Evolutionary conservation across 202 grass and related monocot genomes (phyloP), one percentile per base, ranked within the genome.

Genomic region (Dendrocalamus latiflorus): DNA sequence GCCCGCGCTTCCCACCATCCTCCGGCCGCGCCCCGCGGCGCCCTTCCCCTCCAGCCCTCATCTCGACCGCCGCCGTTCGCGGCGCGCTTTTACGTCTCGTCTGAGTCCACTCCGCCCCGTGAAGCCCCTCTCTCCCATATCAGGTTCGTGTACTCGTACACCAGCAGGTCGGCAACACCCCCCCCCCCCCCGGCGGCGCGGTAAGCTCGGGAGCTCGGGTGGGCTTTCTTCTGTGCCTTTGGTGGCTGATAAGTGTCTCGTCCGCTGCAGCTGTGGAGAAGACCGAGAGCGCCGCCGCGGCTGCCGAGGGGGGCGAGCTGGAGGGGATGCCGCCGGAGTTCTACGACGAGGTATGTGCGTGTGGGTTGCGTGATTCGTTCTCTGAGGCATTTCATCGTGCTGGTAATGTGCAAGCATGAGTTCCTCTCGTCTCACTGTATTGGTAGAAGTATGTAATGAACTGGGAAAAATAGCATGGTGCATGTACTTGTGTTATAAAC

Each of bases 281-380:
- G 48, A 79, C 30, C 13, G 72, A 83, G 28, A 81, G 56, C 20
- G 80, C 74, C 18, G 55, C 57, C 6, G 57, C 65, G 18, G 72
- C 26, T 2, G 72, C 70, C 1, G 88, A 36, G 16, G 76, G 89
- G 13, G 63, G 15, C 26, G 68, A 91, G 55, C 48, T 75, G 26
- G 77, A 78, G 43, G 86, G 81, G 60, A 84, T 91, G 73, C 81
- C 89, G 26, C 54, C 60, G 24, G 92, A 94, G 81, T 94, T 82
- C 86, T 89, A 91, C 42, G 86, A 94, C 70, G 89, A 94, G 53
- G 92, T 94, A 81, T 56, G 72, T 22, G 9, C 36, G 8, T 41
- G 6, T 55, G 44, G 33, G 48, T 61, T 55, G 33, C 58, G 21
- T 74, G 51, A 30, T 68, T 75, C 42, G 62, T 72, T 84, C 34